Evolutionary conservation across 2,329 filamentous ascomycete species (phyloP).

Genomic region (Aspergillus costaricaensis): DNA sequence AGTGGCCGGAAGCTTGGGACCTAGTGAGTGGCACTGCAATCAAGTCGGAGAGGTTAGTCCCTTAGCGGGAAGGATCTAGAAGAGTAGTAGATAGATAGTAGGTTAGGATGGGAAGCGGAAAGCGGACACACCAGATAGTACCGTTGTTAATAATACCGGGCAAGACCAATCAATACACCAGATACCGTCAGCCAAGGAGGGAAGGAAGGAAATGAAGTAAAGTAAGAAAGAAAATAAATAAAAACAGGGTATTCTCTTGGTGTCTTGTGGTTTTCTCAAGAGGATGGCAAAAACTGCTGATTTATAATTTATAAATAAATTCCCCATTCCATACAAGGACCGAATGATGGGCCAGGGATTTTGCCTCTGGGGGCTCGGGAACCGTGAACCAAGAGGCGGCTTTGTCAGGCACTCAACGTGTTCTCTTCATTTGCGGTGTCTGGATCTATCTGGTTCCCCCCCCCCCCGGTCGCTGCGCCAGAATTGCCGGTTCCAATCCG

Average conservation of each 20-base stretch:
- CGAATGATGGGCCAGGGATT: neutral
- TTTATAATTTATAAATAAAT: constrained; percentile 1
- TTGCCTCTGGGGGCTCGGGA: constrained; percentile 8
- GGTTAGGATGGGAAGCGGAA: neutral
- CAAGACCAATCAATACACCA: neutral
- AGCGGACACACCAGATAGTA: neutral
- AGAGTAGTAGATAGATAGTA: constrained; percentile 2
- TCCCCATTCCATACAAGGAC: neutral
- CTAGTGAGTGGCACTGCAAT: constrained; percentile 13
- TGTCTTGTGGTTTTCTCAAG: too few species aligned
- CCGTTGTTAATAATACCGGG: neutral
- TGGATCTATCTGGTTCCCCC: constrained; percentile 14
- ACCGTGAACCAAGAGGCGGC: constrained; percentile 4
- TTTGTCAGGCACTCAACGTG: constrained; percentile 24
- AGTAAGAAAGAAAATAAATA: too few species aligned
- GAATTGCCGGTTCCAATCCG: constrained; percentile 17
- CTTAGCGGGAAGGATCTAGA: constrained; percentile 26
- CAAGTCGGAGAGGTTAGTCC: constrained; percentile 10
- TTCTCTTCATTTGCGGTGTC: constrained; percentile 22
- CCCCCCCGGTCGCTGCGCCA: constrained; percentile 8
- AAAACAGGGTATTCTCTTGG: too few species aligned
- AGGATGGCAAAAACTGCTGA: neutral
- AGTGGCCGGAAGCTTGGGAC: constrained; percentile 25
- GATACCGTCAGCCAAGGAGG: neutral
- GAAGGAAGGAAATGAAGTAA: neutral